Evolutionary conservation across 805 yeast genomes (phyloP).

Genomic region (baker's yeast (Saccharomyces cerevisiae)): DNA sequence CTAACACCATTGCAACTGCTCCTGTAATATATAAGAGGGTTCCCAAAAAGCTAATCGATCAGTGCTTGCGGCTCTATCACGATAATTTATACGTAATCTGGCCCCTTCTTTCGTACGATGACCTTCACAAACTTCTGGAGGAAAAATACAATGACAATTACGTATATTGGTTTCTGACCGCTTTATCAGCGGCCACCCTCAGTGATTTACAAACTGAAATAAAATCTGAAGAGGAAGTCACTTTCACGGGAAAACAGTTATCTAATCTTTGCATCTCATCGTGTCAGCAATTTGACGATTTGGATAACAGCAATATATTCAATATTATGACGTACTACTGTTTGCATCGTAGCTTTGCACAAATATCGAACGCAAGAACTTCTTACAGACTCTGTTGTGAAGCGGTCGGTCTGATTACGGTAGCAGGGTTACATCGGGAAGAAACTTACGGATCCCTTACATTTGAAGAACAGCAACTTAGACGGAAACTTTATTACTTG

Average conservation of each 20-base stretch:
- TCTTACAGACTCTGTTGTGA: not conserved
- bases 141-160: not conserved
- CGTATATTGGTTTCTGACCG: not conserved
- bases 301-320: not conserved
- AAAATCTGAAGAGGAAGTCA: slow-evolving; percentile 66
- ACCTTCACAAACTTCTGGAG: not conserved
- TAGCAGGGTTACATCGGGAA: not conserved
- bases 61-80: not conserved
- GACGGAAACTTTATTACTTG: not conserved
- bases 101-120: not conserved
- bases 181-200: not conserved
- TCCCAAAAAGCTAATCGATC: not conserved
- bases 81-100: not conserved
- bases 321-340: not conserved
- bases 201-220: slow-evolving; percentile 66
- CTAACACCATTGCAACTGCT: not conserved
- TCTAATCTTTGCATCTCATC: slow-evolving; percentile 83
- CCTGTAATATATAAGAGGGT: not conserved
- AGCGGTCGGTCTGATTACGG: not conserved
- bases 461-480: not conserved
- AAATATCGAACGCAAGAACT: not conserved
- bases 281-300: slow-evolving; percentile 84
- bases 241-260: slow-evolving; percentile 45
- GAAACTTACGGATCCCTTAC: not conserved
- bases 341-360: not conserved